Base-by-base conservation (phyloP, 148 eudicot species). In the Amaranthus cruentus region DNA sequence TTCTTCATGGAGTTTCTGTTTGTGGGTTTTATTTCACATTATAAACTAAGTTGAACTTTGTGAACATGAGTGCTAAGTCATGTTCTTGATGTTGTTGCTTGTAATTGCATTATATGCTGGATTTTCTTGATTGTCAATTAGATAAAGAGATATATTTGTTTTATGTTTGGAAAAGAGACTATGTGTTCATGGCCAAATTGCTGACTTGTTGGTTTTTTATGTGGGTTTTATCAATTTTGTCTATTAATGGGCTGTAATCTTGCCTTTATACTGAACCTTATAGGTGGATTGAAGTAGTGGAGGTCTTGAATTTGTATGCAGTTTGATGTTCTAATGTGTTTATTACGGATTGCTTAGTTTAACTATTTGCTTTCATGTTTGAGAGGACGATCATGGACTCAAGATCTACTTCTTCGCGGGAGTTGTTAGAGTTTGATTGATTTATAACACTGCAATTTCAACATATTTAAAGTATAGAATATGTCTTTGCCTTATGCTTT, bases 21-120 rank as follows among this genome's bases (percentile, higher is more conserved):
- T 53, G 4, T 60, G 73, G 81, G 69, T 60, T 14, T 59, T 73
- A 43, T 58, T 66, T 72, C 4, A 60, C 68, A 72, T 8, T 56
- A 14, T 43, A 9, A 77, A 56, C 7, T 57, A 14, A 71, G 70
- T 18, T 50, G 57, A 56, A 8, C 58, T 66, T 71, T 48, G 73
- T 57, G 6, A 52, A 42, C 57, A 57, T 44, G n/a, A 59, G 52
- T 66, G 47, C 8, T 56, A 3, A 66, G 15, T 66, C 47, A 10
- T 58, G 52, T 43, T 66, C 5, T 50, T 66, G 55, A 1, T 68
- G 59, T 44, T 49, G 15, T 63, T 55, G 3, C 43, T 14, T 54
- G 0, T 68, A 46, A 51, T n/a, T 73, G 28, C 7, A 6, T 21
- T 49, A 2, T 28, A 12, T 18, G 56, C 42, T 28, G 4, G 14